Evolutionary conservation across 768 basidiomycete genomes (phyloP).

Genomic region (Termitomyces sp.): DNA sequence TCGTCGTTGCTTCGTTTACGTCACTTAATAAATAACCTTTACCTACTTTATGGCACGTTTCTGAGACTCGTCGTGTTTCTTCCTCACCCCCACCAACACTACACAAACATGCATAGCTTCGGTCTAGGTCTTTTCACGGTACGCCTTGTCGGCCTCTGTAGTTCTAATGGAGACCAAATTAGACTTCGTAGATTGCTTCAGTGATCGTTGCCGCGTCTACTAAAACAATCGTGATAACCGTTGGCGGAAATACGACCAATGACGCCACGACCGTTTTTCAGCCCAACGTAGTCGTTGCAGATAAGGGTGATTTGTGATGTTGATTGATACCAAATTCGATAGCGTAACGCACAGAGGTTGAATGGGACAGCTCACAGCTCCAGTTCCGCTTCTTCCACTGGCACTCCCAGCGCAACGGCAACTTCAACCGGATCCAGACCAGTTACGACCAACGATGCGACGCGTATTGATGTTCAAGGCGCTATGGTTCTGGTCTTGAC

Average conservation of each 20-base stretch:
- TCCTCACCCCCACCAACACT: neutral
- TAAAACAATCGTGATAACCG: constrained; percentile 39
- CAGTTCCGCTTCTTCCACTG: neutral
- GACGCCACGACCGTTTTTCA: constrained; percentile 43
- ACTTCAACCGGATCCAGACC: constrained; percentile 9
- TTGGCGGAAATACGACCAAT: constrained; percentile 42
- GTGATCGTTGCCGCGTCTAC: constrained; percentile 21
- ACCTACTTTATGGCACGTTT: constrained; percentile 1
- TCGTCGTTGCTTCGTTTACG: constrained; percentile 3
- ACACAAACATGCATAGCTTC: neutral
- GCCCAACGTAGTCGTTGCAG: constrained; percentile 41
- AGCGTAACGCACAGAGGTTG: constrained; percentile 57
- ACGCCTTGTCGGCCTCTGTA: neutral
- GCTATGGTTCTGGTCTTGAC: neutral
- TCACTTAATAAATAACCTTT: neutral
- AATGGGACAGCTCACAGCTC: constrained; percentile 40
- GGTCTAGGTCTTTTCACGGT: constrained; percentile 6
- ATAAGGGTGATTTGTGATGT: constrained; percentile 31
- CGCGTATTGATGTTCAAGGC: neutral
- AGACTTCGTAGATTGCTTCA: neutral
- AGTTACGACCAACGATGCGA: constrained; percentile 6
- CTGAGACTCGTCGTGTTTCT: neutral
- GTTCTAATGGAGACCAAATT: neutral
- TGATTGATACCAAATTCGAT: neutral
- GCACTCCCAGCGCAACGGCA: neutral